A percentile compares a stretch with the other conserved stretches of the same genome.
phyloP scores from a whole-genome alignment of 352 stramenopile genomes.

The Phytophthora pistaciae region DNA sequence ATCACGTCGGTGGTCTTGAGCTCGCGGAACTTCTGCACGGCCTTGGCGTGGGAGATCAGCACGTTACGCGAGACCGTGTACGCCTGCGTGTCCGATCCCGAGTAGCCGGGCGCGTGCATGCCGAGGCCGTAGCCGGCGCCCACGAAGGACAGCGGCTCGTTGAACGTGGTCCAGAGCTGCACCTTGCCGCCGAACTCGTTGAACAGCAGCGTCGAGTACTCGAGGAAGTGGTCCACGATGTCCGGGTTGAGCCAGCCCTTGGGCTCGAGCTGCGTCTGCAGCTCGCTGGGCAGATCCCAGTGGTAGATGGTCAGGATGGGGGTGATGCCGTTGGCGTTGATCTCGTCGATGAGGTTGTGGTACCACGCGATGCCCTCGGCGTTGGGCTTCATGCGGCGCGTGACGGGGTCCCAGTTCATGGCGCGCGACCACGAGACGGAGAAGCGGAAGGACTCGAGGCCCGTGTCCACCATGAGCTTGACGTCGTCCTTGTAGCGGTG shows the following conservation, averaged over 20 bases:
- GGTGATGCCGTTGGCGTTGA: conserved; percentile 79
- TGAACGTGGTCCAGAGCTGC: conserved; percentile 95
- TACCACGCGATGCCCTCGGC: conserved; percentile 92
- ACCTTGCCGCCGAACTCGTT: conserved; percentile 93
- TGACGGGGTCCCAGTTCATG: conserved; percentile 72
- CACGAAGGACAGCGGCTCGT: conserved; percentile 93
- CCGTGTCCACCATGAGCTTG: conserved; percentile 90
- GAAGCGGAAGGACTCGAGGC: conserved; percentile 93
- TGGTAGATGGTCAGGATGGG: conserved; percentile 94
- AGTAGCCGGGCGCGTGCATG: conserved; percentile 49
- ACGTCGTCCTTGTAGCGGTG: conserved; percentile 93
- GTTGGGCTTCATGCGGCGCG: conserved; percentile 72
- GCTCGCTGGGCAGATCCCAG: conserved; percentile 92
- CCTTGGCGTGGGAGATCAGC: conserved; percentile 90
- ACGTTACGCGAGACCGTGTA: conserved; percentile 88
- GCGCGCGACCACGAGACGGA: conserved; percentile 93
- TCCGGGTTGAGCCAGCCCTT: conserved; percentile 54
- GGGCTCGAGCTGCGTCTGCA: conserved; percentile 77
- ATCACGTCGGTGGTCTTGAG: conserved; percentile 34
- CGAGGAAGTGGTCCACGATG: conserved; percentile 70
- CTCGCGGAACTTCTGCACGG: conserved; percentile 88
- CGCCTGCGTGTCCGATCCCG: conserved; percentile 45
- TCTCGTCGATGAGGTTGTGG: conserved; percentile 86
- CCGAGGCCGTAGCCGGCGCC: conserved; percentile 83
- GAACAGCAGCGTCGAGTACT: conserved; percentile 90